Base-by-base conservation (phyloP, 257 asterid genomes). In the Schizonepeta tenuifolia region DNA sequence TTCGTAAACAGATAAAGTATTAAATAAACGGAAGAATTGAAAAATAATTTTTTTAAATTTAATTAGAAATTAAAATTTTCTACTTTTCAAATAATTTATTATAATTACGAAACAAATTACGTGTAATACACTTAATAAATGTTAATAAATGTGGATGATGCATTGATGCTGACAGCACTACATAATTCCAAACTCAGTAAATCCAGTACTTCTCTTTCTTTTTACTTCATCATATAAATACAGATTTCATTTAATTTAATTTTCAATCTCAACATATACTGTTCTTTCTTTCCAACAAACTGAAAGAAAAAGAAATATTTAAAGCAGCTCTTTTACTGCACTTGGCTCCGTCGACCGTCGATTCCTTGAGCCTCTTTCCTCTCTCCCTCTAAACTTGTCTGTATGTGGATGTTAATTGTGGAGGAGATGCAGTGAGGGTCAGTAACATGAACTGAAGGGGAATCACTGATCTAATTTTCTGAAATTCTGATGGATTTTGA, bases 401-500 rank as follows among this genome's bases (percentile, higher is more conserved):
- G 1, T 57, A 35, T 38, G 71, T 54, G 73, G 58, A 18, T 50
- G 28, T 33, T n/a, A 18, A 61, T 9, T 18, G 49, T 0, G 8
- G 36, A 5, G 18, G 62, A 22, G 80, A 74, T 76, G 83, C 78
- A 33, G 82, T 67, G 82, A 64, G 69, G 71, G 47, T n/a, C 41
- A 44, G 51, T 58, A 51, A 5, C 64, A 63, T 54, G 60, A 38
- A 54, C 21, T 7, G 3, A 35, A 54, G 28, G 28, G 69, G 31
- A 21, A 46, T 38, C 11, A 5, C 67, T 62, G 66, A 31, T 49
- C 57, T 17, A 15, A 54, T 44, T 44, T 78, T 70, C 81, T 43
- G 77, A 51, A 75, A 35, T 15, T 10, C 65, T 44, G 46, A 91
- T 88, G 97, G 88, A 71, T 73, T 82, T 83, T 40, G 76, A 17